Conservation (phyloP, 306 rosid species). For the Oxytropis ochrocephala region DNA sequence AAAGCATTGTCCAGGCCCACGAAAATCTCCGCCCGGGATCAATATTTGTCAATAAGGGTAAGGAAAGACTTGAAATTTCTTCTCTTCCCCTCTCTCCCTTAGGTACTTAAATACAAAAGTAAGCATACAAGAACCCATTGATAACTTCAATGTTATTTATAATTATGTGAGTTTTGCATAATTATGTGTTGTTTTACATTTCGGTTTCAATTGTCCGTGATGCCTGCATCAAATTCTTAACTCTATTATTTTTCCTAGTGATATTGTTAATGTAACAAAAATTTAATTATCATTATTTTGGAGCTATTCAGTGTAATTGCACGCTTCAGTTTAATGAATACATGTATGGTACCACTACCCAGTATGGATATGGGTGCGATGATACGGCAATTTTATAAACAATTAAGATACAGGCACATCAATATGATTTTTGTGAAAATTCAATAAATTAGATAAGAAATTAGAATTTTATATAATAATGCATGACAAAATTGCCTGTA, state of each 20-base stretch:
- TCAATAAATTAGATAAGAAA: too few relatives aligned
- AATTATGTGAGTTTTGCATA: not conserved
- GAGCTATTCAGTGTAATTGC: not conserved
- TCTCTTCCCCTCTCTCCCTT: conserved; percentile 11
- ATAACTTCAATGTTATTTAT: not conserved
- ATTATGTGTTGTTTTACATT: not conserved
- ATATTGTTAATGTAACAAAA: not conserved
- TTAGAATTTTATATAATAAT: too few relatives aligned
- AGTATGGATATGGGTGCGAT: too few relatives aligned
- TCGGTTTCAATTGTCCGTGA: not conserved
- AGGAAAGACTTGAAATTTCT: not conserved
- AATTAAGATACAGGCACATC: too few relatives aligned
- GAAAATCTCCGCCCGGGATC: conserved; percentile 86
- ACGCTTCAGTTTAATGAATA: too few relatives aligned
- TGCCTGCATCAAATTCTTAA: not conserved
- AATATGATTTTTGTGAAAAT: too few relatives aligned
- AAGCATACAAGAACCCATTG: not conserved
- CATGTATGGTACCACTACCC: too few relatives aligned
- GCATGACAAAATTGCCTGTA: too few relatives aligned
- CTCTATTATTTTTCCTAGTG: not conserved
- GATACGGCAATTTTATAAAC: too few relatives aligned
- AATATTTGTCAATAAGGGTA: conserved; percentile 74
- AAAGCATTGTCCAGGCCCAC: conserved; percentile 70
- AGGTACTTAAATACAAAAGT: not conserved
- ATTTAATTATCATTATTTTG: not conserved